Conservation (phyloP, 495 filamentous ascomycete genomes). For the Coniosporium apollinis region DNA sequence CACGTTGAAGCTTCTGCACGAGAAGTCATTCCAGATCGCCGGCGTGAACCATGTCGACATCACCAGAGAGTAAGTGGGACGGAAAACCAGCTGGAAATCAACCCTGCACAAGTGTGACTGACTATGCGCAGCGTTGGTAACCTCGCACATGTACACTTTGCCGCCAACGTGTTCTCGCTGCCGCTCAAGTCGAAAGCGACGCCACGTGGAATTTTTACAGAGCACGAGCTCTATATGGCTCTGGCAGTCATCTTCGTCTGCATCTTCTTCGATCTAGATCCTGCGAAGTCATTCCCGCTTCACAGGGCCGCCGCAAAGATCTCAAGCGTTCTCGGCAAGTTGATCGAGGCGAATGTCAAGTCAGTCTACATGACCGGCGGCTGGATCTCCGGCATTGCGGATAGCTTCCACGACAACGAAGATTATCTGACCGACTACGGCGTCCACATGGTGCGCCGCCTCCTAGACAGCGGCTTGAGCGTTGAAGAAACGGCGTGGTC, state of each 20-base stretch:
- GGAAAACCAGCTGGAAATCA: too few relatives aligned
- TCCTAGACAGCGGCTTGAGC: slow-evolving; percentile 47
- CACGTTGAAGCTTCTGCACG: slow-evolving; percentile 45
- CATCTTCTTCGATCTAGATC: slow-evolving; percentile 39
- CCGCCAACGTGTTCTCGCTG: slow-evolving; percentile 51
- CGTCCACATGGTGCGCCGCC: slow-evolving; percentile 46
- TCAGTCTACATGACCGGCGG: slow-evolving; percentile 38
- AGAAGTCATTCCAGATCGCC: slow-evolving; percentile 42
- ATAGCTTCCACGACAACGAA: slow-evolving; percentile 36
- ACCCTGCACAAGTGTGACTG: not conserved
- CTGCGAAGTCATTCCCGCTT: slow-evolving; percentile 36
- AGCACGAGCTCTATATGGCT: slow-evolving; percentile 65
- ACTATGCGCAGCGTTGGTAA: slow-evolving; percentile 40
- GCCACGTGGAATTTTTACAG: slow-evolving; percentile 53
- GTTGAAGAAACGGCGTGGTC: slow-evolving; percentile 56
- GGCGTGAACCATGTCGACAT: slow-evolving; percentile 56
- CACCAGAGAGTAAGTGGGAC: slow-evolving; percentile 43
- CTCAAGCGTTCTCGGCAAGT: slow-evolving; percentile 40
- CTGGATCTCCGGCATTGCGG: slow-evolving; percentile 35
- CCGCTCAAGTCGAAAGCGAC: slow-evolving; percentile 55
- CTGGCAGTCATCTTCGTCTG: slow-evolving; percentile 47
- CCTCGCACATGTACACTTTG: slow-evolving; percentile 54
- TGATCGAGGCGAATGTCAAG: slow-evolving; percentile 51
- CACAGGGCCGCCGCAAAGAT: slow-evolving; percentile 45
- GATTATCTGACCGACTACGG: slow-evolving; percentile 48